A percentile compares a stretch with the other conserved stretches of the same genome.
Evolutionary conservation across 306 rosid species (phyloP).

Genomic region (Vachellia collinsii): DNA sequence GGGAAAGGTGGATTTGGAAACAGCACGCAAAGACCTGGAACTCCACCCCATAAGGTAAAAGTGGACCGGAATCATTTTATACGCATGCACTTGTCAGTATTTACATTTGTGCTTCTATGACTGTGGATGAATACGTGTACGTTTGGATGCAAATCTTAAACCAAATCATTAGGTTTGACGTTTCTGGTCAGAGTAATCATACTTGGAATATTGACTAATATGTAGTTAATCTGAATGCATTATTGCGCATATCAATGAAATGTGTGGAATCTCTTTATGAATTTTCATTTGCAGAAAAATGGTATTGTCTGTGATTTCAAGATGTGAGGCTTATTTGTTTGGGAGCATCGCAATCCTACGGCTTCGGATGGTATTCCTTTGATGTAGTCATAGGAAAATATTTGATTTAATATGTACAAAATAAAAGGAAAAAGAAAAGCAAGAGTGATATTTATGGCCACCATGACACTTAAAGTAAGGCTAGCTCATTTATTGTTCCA

Average conservation of each 20-base stretch:
- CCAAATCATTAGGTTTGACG: not conserved
- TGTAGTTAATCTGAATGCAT: slow-evolving; percentile 9
- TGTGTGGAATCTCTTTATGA: not conserved
- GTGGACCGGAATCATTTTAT: not conserved
- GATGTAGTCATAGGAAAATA: not conserved
- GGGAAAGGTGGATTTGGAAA: slow-evolving; percentile 40
- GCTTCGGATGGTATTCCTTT: not conserved
- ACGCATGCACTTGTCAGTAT: not conserved
- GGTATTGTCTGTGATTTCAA: not conserved
- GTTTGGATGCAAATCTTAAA: not conserved
- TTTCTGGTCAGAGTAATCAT: slow-evolving; percentile 2
- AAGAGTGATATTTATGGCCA: not conserved
- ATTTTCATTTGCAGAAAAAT: not conserved
- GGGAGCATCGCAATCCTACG: not conserved
- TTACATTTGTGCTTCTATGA: not conserved
- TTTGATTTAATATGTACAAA: too few species aligned
- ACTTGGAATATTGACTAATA: slow-evolving; percentile 3
- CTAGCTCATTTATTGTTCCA: not conserved
- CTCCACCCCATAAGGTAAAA: slow-evolving; percentile 28
- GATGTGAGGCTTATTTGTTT: not conserved
- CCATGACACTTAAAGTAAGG: not conserved
- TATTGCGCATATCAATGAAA: not conserved
- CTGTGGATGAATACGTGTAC: not conserved
- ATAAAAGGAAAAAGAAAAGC: not conserved
- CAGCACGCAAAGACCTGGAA: slow-evolving; percentile 17